These are phyloP conservation scores for Aspergillus arachidicola DNA, from an alignment of 2,329 filamentous ascomycete species.

Conservation along the genomic window DNA sequence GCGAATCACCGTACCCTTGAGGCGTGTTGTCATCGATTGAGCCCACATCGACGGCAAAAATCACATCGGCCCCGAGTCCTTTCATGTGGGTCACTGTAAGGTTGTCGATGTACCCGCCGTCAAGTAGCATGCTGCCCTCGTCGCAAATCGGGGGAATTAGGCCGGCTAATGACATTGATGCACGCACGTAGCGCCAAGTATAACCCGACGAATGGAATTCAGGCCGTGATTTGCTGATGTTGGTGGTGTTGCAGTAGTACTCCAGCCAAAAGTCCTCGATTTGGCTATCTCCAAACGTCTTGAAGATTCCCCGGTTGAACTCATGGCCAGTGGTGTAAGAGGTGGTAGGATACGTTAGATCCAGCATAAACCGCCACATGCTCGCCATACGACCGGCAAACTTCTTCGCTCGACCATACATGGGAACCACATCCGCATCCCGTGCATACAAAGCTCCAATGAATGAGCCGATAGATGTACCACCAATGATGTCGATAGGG, in stretches of 20 bases:
- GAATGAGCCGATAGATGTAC: constrained; percentile 94
- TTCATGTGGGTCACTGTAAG: constrained; percentile 98
- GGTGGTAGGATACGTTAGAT: constrained; percentile 92
- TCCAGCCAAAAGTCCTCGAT: constrained; percentile 99
- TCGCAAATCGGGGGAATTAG: constrained; percentile 92
- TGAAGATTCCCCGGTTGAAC: constrained; percentile 98
- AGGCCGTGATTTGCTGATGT: constrained; percentile 88
- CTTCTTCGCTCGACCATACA: constrained; percentile 96
- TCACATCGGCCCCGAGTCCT: constrained; percentile 84
- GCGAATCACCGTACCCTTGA: constrained; percentile 88
- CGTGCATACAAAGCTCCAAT: constrained; percentile 94
- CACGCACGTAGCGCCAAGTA: constrained; percentile 94
- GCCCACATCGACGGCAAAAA: constrained; percentile 95
- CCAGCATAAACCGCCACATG: constrained; percentile 96
- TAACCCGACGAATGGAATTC: constrained; percentile 97
- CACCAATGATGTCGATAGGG: constrained; percentile 91
- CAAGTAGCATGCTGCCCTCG: constrained; percentile 93
- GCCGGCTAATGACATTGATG: constrained; percentile 94
- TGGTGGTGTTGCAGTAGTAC: constrained; percentile 99
- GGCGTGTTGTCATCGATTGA: constrained; percentile 88
- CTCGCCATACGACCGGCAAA: constrained; percentile 98
- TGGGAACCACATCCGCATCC: constrained; percentile 93
- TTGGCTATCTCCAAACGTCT: constrained; percentile 93
- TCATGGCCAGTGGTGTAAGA: constrained; percentile 98
- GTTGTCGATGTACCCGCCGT: constrained; percentile 97